phyloP scores from a whole-genome alignment of 805 yeast genomes.

The Schwanniomyces vanrijiae region DNA sequence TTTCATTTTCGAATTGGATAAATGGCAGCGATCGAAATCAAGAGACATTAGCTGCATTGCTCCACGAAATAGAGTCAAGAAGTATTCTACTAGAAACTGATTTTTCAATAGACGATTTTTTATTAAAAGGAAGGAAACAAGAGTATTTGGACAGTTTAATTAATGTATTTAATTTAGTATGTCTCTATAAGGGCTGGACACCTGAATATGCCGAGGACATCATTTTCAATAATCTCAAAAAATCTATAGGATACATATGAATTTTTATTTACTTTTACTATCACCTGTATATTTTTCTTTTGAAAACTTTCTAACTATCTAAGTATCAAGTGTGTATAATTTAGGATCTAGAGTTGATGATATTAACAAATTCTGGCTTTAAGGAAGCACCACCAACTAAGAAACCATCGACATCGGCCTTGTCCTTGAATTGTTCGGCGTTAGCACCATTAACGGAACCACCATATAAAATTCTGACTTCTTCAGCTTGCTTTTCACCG shows the following conservation, averaged over 20 bases:
- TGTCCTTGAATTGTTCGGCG: conserved; percentile 86
- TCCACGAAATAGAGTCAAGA: conserved; percentile 13
- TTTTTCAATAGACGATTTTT: conserved; percentile 26
- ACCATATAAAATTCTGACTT: conserved; percentile 92
- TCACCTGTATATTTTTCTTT: neutral
- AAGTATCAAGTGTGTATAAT: neutral
- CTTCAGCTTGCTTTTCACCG: conserved; percentile 74
- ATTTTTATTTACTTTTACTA: neutral
- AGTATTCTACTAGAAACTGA: conserved; percentile 40
- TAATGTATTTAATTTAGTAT: conserved; percentile 18
- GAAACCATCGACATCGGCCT: conserved; percentile 96
- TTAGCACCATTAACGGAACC: conserved; percentile 97
- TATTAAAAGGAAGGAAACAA: conserved; percentile 7
- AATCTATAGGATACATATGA: conserved; percentile 2
- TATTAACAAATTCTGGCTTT: conserved; percentile 96
- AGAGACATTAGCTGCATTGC: conserved; percentile 17
- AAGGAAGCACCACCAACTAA: conserved; percentile 99
- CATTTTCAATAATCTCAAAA: conserved; percentile 10
- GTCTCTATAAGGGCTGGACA: conserved; percentile 10
- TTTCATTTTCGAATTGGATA: conserved; percentile 56
- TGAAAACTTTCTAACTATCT: neutral
- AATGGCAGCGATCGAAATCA: conserved; percentile 37
- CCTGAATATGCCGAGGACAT: conserved; percentile 5
- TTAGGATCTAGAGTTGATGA: conserved; percentile 86
- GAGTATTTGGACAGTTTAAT: conserved; percentile 22